phyloP scores from a whole-genome alignment of 208 protist genomes.

The Crithidia sp. region DNA sequence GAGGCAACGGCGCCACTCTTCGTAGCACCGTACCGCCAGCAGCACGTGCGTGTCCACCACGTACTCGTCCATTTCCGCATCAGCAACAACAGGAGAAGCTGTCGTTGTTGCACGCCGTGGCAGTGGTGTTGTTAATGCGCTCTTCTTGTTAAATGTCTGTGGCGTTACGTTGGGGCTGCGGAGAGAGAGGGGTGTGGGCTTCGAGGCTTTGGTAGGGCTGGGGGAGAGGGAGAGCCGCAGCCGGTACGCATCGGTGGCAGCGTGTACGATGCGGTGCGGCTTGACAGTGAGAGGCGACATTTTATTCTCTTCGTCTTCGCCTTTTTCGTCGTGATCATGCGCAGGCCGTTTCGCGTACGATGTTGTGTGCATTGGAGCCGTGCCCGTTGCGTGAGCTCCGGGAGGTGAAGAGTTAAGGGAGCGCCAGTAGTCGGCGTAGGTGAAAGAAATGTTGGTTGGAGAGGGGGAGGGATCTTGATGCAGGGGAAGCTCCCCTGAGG shows the following conservation, averaged over 20 bases:
- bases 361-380: too few species aligned
- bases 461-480: background rate
- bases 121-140: too few species aligned
- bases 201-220: background rate
- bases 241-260: conserved; percentile 12
- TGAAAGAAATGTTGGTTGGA: background rate
- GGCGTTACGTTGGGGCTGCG: background rate
- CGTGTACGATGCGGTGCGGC: background rate
- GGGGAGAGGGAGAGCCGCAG: conserved; percentile 20
- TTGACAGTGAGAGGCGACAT: background rate
- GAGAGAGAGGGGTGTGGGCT: background rate
- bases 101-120: background rate
- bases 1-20: conserved; percentile 24
- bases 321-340: background rate
- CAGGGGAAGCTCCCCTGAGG: conserved; percentile 13
- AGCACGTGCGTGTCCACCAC: conserved; percentile 23
- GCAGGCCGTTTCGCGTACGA: background rate
- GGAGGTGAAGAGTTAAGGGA: background rate
- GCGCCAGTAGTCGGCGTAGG: conserved; percentile 24
- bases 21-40: conserved; percentile 26
- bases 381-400: background rate
- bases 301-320: too few species aligned
- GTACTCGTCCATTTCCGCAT: background rate
- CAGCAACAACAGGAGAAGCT: background rate
- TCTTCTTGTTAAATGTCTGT: too few species aligned